Base-by-base conservation (phyloP, 352 stramenopile species). In the Thalassiosira pacifica region DNA sequence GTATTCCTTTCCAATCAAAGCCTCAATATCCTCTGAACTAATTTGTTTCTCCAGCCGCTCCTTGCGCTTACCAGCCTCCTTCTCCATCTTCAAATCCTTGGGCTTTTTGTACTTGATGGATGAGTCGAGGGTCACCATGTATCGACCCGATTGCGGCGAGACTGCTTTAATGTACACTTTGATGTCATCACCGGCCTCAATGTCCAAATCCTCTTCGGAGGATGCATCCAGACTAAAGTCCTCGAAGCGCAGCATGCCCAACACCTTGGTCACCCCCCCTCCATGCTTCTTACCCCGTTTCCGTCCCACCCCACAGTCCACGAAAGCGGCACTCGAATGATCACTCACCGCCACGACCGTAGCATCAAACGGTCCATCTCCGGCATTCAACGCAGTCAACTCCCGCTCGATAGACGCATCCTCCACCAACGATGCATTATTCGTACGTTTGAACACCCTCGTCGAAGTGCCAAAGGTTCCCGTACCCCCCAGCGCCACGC, bases 41-140 rank as follows among this genome's bases (percentile, higher is more conserved):
- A 93, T 68, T 27, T 83, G 78, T 29, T 86, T 90, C n/a, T 66
- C 79, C 9, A 95, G 68, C 40, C 83, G 68, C 57, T 90, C 71
- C 55, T 92, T 78, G 37, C 88, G 87, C 63, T 94, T 94, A 27
- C 89, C 64, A 19, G 78, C 79, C 40, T 90, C 69, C 29, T 75
- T 87, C 68, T 95, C 90, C 29, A 73, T 76, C 76, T 95, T 94
- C 5, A 90, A 48, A 61, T 93, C 85, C 69, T 90, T 92, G 31
- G 83, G 40, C 65, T 91, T 93, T 57, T 92, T 77, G 1, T 91
- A 93, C 57, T 92, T 77, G 1, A 93, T 76, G 11, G 80, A 84
- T 34, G 66, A 26, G 75, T 93, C 88, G 4, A 86, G 87, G 27
- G 91, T 93, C 9, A 94, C 86, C 70, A 88, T 88, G 42, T 93